phyloP scores from a whole-genome alignment of 2,329 filamentous ascomycete genomes.

The Pseudocercospora fijiensis region DNA sequence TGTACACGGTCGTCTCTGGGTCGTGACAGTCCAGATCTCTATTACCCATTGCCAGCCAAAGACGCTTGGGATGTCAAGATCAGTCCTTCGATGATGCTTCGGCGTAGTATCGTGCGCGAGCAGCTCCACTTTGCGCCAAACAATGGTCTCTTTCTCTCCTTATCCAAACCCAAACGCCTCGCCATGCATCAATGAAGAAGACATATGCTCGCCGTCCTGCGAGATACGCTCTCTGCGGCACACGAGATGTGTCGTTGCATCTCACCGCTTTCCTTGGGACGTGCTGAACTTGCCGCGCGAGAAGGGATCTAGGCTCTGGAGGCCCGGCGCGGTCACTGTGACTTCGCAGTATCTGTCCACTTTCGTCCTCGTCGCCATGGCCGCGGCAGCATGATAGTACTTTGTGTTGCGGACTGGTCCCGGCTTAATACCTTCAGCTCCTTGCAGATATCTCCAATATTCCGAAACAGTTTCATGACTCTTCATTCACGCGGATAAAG shows the following conservation, averaged over 20 bases:
- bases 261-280: not conserved
- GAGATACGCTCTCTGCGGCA: not conserved
- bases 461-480: slow-evolving; percentile 20
- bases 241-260: not conserved
- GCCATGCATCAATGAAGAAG: slow-evolving; percentile 2
- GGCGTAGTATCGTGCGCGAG: slow-evolving; percentile 6
- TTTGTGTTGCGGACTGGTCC: not conserved
- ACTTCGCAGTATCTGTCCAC: not conserved
- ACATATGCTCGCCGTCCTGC: not conserved
- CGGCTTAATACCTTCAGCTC: not conserved
- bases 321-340: not conserved
- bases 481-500: slow-evolving; percentile 52
- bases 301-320: not conserved
- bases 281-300: not conserved
- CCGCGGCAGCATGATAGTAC: not conserved
- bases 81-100: slow-evolving; percentile 3
- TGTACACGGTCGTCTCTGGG: slow-evolving; percentile 1
- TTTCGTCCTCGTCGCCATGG: not conserved
- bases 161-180: not conserved
- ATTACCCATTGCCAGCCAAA: slow-evolving; percentile 8
- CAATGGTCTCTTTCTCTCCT: not conserved
- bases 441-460: not conserved
- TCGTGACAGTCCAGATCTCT: not conserved
- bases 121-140: slow-evolving; percentile 2
- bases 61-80: not conserved